Percentiles rank a stretch among this genome's conserved stretches.
Evolutionary conservation across 2,329 filamentous ascomycete species (phyloP).

Genomic region (Clonostachys rhizophaga): DNA sequence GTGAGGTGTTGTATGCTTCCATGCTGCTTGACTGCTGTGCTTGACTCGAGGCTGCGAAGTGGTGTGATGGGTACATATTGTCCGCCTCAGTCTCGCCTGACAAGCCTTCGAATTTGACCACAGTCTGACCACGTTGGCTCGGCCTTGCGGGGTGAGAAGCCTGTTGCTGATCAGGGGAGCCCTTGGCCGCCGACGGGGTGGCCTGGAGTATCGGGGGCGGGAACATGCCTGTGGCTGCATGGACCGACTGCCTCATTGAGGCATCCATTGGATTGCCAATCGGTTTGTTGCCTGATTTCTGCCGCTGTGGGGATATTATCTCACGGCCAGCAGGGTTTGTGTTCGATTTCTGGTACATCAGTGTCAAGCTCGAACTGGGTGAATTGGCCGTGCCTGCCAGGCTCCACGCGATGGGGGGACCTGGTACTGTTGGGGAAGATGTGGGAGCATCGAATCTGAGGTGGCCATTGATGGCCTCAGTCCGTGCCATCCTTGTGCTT

Average conservation of each 20-base stretch:
- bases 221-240: constrained; percentile 41
- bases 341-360: constrained; percentile 63
- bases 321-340: not conserved
- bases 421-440: constrained; percentile 39
- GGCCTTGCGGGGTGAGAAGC: constrained; percentile 1
- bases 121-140: not conserved
- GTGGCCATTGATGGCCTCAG: constrained; percentile 20
- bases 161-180: constrained; percentile 27
- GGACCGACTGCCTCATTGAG: constrained; percentile 50
- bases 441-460: constrained; percentile 38
- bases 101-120: constrained; percentile 19
- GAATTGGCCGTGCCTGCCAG: constrained; percentile 86
- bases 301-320: too few species aligned
- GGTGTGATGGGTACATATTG: constrained; percentile 13
- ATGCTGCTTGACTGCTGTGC: constrained; percentile 29
- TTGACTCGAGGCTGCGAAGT: constrained; percentile 33
- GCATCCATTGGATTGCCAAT: constrained; percentile 58
- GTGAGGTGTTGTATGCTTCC: constrained; percentile 36
- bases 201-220: constrained; percentile 44
- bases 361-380: constrained; percentile 75
- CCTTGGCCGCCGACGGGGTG: constrained; percentile 39
- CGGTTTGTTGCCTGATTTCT: constrained; percentile 36
- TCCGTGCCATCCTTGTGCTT: constrained; percentile 49
- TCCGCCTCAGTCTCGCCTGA: constrained; percentile 19
- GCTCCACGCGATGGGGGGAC: constrained; percentile 70